Conservation (phyloP, 1,139 yeast species). For the Taiozyma onychis region DNA sequence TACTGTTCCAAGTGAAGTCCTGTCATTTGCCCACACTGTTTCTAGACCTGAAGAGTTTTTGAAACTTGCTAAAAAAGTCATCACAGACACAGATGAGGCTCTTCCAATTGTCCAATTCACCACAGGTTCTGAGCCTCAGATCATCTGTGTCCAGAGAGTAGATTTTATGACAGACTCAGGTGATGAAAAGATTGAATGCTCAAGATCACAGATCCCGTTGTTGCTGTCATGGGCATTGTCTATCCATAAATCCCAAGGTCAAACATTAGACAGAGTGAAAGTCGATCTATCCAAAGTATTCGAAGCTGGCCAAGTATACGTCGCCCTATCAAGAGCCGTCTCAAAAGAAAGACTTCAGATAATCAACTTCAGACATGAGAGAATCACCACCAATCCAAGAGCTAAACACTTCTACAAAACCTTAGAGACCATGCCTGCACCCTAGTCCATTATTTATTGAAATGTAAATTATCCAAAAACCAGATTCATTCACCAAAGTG, state of each 20-base stretch:
- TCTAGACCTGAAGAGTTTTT: conserved; percentile 20
- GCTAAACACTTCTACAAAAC: conserved; percentile 62
- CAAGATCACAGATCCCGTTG: conserved; percentile 64
- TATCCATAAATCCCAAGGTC: conserved; percentile 91
- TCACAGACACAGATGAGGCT: conserved; percentile 19
- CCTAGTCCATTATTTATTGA: neutral
- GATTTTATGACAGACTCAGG: conserved; percentile 31
- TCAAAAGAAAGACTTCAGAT: conserved; percentile 70
- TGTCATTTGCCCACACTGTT: conserved; percentile 17
- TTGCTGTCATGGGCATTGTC: conserved; percentile 85
- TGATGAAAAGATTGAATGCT: conserved; percentile 12
- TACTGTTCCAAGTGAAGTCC: conserved; percentile 21
- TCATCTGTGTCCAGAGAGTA: conserved; percentile 35
- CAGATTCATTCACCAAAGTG: neutral
- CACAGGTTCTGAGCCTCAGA: conserved; percentile 23
- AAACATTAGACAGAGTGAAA: conserved; percentile 70
- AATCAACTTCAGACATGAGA: conserved; percentile 56
- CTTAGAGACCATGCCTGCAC: conserved; percentile 23
- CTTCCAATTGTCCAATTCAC: conserved; percentile 57
- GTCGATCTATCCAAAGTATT: conserved; percentile 69
- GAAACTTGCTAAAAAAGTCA: conserved; percentile 21
- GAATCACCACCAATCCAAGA: conserved; percentile 57
- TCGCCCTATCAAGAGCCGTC: conserved; percentile 87
- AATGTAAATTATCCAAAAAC: neutral
- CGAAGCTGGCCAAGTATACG: conserved; percentile 86